phyloP scores from a whole-genome alignment of 2,329 filamentous ascomycete species.

The Venturia pyrina region DNA sequence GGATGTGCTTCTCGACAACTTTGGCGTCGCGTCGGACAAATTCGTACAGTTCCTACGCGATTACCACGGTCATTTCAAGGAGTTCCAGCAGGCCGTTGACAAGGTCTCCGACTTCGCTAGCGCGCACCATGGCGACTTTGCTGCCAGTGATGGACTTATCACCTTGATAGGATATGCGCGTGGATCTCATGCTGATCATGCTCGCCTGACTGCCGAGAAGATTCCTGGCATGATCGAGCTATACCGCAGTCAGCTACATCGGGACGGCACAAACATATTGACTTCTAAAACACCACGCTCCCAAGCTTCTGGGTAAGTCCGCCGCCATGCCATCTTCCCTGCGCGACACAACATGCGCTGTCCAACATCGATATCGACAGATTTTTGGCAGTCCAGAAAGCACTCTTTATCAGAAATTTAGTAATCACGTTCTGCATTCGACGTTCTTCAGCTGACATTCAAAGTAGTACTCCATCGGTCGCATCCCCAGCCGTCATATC shows the following conservation, averaged over 20 bases:
- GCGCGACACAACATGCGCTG: not conserved
- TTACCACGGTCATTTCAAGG: not conserved
- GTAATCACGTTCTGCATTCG: not conserved
- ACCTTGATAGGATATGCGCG: not conserved
- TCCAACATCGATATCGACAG: not conserved
- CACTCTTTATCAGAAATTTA: not conserved
- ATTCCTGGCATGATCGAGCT: not conserved
- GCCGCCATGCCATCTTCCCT: not conserved
- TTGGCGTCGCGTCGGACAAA: not conserved
- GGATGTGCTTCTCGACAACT: not conserved
- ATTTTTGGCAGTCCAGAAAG: not conserved
- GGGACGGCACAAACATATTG: not conserved
- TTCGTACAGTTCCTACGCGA: not conserved
- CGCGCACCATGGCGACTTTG: not conserved
- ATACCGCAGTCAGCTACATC: not conserved
- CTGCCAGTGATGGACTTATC: not conserved
- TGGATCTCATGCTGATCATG: not conserved
- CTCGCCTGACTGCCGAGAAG: not conserved
- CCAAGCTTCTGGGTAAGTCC: not conserved
- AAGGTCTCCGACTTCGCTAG: not conserved
- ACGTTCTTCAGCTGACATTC: not conserved
- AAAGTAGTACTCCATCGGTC: not conserved
- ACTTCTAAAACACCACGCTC: not conserved
- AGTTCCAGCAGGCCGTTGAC: not conserved
- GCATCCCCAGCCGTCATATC: not conserved